Evolutionary conservation across 805 yeast genomes (phyloP), one percentile per base, ranked within the genome.

Genomic region (Candida succiphila): DNA sequence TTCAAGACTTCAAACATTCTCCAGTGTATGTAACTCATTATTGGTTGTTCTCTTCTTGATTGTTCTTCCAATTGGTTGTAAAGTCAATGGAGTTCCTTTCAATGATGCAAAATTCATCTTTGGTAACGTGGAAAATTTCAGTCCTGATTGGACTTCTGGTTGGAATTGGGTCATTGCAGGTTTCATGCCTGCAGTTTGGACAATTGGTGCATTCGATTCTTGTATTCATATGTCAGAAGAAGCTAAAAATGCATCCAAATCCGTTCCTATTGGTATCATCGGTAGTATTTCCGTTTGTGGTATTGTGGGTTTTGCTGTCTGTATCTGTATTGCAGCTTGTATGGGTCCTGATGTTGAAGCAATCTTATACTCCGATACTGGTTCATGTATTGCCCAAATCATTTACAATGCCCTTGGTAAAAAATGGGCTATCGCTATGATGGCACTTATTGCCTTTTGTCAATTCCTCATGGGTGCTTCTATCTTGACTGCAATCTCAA

Each of bases 131-230:
- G 48, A 46, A 14, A 57, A 60, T 32, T 40, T 24, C 31, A 45
- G 60, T 27, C 26, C 26, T 12, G 37, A 38, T 16, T 63, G 65
- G 60, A 48, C 55, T 8, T 20, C 15, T 4, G 66, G 66, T n/a
- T 61, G 63, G 63, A 54, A 64, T 16, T 61, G 58, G 32, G 52
- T 61, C 47, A 51, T 53, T 37, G 55, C 64, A 18, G 45, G 45
- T 21, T 63, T 65, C 63, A 56, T 61, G 61, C 69, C 70, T 2
- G 61, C 63, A 1, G 55, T 65, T 27, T 66, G 71, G 87, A 76
- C 84, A 15, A 63, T 65, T 43, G 69, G 70, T 17, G 63, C 67
- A 1, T 66, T 65, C 41, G 71, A 66, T 42, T 60, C 68, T 13
- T 59, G 64, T 34, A 61, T 66, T 31, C 72, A 66, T 47, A 63